Conservation (phyloP, 2,329 filamentous ascomycete species). For the Pseudopithomyces chartarum region DNA sequence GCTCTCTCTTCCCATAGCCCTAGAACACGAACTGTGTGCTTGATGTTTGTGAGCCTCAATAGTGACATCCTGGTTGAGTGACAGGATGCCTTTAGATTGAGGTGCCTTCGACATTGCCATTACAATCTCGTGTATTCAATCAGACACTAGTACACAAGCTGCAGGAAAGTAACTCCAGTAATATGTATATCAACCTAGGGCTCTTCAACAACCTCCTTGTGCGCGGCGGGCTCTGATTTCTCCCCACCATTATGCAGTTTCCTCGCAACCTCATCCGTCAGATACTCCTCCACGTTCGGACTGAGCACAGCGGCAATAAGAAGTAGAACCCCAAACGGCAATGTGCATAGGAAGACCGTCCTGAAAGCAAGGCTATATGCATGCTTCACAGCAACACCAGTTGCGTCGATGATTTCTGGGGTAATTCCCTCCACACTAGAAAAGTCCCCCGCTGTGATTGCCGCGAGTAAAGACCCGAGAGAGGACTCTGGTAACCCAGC, state of each 20-base stretch:
- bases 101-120: neutral
- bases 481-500: slow-evolving; percentile 27
- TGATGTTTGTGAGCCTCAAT: too few relatives aligned
- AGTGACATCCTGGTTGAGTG: too few relatives aligned
- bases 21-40: too few relatives aligned
- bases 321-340: slow-evolving; percentile 43
- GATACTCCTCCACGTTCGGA: slow-evolving; percentile 51
- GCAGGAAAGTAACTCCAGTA: neutral
- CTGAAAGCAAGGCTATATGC: slow-evolving; percentile 47
- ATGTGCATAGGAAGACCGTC: slow-evolving; percentile 51
- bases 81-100: too few relatives aligned
- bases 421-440: slow-evolving; percentile 26
- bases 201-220: slow-evolving; percentile 24
- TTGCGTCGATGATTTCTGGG: slow-evolving; percentile 22
- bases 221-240: slow-evolving; percentile 4
- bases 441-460: slow-evolving; percentile 26
- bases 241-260: slow-evolving; percentile 43
- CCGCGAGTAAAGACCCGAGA: slow-evolving; percentile 26
- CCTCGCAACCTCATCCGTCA: slow-evolving; percentile 53
- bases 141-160: neutral
- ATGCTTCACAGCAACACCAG: slow-evolving; percentile 15
- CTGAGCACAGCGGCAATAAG: slow-evolving; percentile 46
- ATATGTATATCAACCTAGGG: neutral
- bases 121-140: neutral
- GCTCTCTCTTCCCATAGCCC: too few relatives aligned